Conservation (phyloP, 192 early-diverging fungal genomes). For the Entophlyctis helioformis region DNA sequence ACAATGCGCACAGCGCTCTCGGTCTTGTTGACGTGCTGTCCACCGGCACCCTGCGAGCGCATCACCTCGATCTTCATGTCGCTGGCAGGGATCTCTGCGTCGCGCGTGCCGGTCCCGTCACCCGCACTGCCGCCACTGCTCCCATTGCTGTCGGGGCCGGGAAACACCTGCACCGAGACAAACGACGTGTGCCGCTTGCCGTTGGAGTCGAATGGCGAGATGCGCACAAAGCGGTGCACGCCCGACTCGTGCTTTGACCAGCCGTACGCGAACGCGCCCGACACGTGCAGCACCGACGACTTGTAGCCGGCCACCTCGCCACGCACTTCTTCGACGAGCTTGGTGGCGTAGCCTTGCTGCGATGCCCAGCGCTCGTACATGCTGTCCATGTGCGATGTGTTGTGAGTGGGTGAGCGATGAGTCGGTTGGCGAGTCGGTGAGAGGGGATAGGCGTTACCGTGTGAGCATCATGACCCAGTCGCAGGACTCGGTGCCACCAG, state of each 20-base stretch:
- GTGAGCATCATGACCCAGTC: constrained; percentile 28
- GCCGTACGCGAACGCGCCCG: constrained; percentile 36
- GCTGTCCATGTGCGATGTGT: background rate
- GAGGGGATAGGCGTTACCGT: background rate
- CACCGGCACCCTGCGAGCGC: constrained; percentile 39
- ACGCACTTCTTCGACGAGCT: constrained; percentile 24
- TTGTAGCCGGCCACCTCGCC: constrained; percentile 37
- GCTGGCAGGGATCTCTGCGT: constrained; percentile 23
- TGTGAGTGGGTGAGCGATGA: background rate
- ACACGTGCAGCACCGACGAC: constrained; percentile 22
- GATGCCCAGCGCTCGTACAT: constrained; percentile 32
- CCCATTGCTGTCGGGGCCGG: constrained; percentile 13
- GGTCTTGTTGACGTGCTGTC: constrained; percentile 87
- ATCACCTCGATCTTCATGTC: constrained; percentile 46
- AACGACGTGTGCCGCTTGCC: constrained; percentile 47
- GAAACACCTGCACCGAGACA: constrained; percentile 26
- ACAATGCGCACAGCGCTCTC: constrained; percentile 89
- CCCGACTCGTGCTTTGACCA: constrained; percentile 40
- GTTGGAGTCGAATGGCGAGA: constrained; percentile 22
- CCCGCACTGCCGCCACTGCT: too few relatives aligned
- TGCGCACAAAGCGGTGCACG: constrained; percentile 40
- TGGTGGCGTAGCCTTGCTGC: constrained; percentile 12
- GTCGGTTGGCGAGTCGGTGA: too few relatives aligned
- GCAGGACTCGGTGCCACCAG: constrained; percentile 36
- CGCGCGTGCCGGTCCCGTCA: constrained; percentile 4